A percentile compares a stretch with the other conserved stretches of the same genome.
Evolutionary conservation across 257 asterid species (phyloP).

Genomic region (Lavandula angustifolia): DNA sequence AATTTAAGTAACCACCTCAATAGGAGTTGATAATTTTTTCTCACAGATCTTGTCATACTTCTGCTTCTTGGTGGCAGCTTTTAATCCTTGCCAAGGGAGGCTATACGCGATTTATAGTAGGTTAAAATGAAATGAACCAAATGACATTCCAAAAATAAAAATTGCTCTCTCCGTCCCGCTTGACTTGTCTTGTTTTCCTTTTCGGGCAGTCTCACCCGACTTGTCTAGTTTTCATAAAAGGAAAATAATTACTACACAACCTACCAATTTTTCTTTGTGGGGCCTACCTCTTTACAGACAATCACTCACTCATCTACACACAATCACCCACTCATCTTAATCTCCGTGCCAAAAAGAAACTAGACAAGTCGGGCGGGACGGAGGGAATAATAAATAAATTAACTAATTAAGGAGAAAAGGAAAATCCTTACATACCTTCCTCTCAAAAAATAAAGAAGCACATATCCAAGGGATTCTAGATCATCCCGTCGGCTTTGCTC

Average conservation of each 20-base stretch:
- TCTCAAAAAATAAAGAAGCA: slow-evolving; percentile 87
- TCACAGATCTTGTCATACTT: slow-evolving; percentile 95
- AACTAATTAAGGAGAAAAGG: slow-evolving; percentile 5
- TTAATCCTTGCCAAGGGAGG: slow-evolving; percentile 98
- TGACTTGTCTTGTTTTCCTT: no score
- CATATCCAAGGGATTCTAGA: slow-evolving; percentile 93
- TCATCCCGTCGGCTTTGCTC: slow-evolving; percentile 99
- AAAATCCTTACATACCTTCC: slow-evolving; percentile 63
- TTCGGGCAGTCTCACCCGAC: no score
- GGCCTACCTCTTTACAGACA: no score
- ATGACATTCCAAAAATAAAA: neutral
- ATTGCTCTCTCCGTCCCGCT: no score
- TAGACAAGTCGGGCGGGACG: no score
- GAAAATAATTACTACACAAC: no score
- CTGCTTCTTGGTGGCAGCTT: slow-evolving; percentile 98
- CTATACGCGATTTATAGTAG: slow-evolving; percentile 46
- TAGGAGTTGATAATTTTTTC: slow-evolving; percentile 93
- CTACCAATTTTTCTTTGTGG: no score
- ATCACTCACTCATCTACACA: no score
- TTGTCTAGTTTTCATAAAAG: no score
- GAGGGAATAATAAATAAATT: slow-evolving; percentile 8
- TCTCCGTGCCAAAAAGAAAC: no score
- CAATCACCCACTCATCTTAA: no score
- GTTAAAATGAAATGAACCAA: slow-evolving; percentile 31
- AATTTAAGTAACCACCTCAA: slow-evolving; percentile 57